Evolutionary conservation across 805 yeast species (phyloP).

Genomic region (Sugiyamaella qingdaonensis): DNA sequence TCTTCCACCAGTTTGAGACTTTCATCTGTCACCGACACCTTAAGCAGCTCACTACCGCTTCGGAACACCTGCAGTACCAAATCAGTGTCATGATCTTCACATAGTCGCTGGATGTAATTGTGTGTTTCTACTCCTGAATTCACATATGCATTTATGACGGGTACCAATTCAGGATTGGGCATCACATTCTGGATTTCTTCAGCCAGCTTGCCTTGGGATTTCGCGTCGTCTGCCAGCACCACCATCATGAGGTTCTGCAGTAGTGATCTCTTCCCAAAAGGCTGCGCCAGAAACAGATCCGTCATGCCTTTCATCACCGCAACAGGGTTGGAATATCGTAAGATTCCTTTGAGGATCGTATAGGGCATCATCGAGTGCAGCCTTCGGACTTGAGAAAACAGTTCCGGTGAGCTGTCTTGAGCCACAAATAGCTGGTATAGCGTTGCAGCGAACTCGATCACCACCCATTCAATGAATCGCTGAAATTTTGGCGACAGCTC

Average conservation of each 20-base stretch:
- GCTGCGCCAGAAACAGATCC: constrained; percentile 78
- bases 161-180: constrained; percentile 21
- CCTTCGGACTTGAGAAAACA: constrained; percentile 63
- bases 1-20: constrained; percentile 16
- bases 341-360: constrained; percentile 64
- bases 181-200: constrained; percentile 42
- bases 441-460: constrained; percentile 79
- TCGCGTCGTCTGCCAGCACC: constrained; percentile 69
- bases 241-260: constrained; percentile 72
- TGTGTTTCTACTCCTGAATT: constrained; percentile 22
- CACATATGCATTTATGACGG: constrained; percentile 23
- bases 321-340: constrained; percentile 84
- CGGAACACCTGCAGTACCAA: constrained; percentile 19
- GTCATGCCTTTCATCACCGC: constrained; percentile 73
- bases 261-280: constrained; percentile 62
- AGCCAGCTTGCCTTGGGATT: constrained; percentile 54
- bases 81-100: constrained; percentile 27
- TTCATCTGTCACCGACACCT: not conserved
- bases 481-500: constrained; percentile 64
- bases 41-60: not conserved
- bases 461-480: constrained; percentile 75
- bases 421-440: constrained; percentile 76
- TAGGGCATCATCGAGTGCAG: constrained; percentile 82
- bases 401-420: constrained; percentile 73
- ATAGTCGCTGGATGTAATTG: constrained; percentile 32